These are phyloP conservation scores for Eucalyptus sp. DNA, from an alignment of 345 rosid genomes.

Conservation along the genomic window DNA sequence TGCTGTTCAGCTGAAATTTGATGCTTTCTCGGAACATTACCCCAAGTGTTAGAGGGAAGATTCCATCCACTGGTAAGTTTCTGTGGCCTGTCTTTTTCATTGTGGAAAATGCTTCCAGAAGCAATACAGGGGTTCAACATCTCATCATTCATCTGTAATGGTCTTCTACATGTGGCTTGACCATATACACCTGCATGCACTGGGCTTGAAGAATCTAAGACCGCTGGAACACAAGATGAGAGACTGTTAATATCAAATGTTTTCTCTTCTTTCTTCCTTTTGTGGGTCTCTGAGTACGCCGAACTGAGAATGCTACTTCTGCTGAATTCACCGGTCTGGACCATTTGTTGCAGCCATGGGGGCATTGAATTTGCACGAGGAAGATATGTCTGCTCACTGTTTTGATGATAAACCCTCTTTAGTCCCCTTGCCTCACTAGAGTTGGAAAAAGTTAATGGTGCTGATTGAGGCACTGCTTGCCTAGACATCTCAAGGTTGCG, in stretches of 20 bases:
- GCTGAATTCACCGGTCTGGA: constrained; percentile 1
- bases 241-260: background rate
- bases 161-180: background rate
- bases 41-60: background rate
- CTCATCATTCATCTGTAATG: background rate
- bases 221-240: background rate
- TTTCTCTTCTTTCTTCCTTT: background rate
- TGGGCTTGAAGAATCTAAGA: background rate
- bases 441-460: constrained; percentile 4
- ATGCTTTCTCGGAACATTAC: background rate
- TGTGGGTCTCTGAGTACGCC: background rate
- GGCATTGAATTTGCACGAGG: constrained; percentile 2
- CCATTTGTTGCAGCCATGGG: background rate
- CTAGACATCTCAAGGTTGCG: constrained; percentile 9
- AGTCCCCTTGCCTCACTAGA: constrained; percentile 20
- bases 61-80: background rate
- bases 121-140: background rate
- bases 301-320: background rate
- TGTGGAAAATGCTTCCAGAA: background rate
- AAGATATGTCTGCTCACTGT: constrained; percentile 12
- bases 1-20: background rate
- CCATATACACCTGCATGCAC: background rate
- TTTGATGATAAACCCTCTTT: constrained; percentile 28
- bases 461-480: constrained; percentile 10
- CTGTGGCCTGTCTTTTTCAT: background rate